Conservation (phyloP, 1,284 basidiomycete species). For the Singerocomus inundabilis region DNA sequence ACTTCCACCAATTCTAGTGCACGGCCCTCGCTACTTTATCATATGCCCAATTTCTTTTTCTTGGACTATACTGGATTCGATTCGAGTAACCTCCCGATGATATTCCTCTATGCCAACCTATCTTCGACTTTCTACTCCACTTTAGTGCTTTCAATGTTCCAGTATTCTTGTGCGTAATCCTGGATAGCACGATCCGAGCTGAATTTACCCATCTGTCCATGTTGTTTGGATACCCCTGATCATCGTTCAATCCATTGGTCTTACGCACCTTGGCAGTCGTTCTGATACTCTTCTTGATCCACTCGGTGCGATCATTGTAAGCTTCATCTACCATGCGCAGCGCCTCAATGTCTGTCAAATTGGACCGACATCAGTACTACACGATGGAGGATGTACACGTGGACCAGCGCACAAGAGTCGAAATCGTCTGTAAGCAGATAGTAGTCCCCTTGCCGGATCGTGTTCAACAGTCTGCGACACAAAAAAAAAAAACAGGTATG, state of each 20-base stretch:
- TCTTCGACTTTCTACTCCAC: constrained; percentile 22
- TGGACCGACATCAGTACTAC: not conserved
- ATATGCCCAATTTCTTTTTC: constrained; percentile 11
- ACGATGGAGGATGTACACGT: not conserved
- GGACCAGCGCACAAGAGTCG: constrained; percentile 67
- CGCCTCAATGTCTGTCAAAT: constrained; percentile 66
- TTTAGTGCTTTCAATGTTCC: constrained; percentile 60
- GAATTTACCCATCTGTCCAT: constrained; percentile 85
- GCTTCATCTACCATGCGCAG: constrained; percentile 84
- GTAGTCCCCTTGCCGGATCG: constrained; percentile 75
- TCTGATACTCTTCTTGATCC: constrained; percentile 88
- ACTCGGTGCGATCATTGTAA: constrained; percentile 76
- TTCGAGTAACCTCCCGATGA: constrained; percentile 6
- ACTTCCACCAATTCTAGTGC: constrained; percentile 6
- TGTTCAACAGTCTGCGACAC: constrained; percentile 57
- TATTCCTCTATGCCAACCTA: not conserved
- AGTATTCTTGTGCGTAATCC: constrained; percentile 83
- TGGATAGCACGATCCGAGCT: constrained; percentile 88
- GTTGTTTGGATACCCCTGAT: constrained; percentile 13
- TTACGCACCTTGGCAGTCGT: constrained; percentile 69
- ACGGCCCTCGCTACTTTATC: constrained; percentile 10
- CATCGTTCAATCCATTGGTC: constrained; percentile 1
- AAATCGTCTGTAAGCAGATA: constrained; percentile 89
- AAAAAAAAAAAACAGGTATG: no score
- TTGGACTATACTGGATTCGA: constrained; percentile 10